These are phyloP conservation scores for Trichoderma sp. DNA, from an alignment of 2,329 filamentous ascomycete genomes.

Conservation along the genomic window DNA sequence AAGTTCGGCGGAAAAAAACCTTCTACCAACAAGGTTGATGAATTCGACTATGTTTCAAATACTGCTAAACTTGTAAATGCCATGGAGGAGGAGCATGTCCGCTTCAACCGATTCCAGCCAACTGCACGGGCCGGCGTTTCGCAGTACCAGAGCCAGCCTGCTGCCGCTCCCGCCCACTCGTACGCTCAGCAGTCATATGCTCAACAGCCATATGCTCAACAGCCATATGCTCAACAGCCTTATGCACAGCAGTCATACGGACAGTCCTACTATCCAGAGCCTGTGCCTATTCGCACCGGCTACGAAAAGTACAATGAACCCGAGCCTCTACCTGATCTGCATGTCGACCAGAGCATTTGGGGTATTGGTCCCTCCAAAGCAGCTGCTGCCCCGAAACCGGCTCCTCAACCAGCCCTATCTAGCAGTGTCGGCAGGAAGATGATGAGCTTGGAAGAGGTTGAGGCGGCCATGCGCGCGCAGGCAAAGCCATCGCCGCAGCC, in stretches of 20 bases:
- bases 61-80: conserved; percentile 85
- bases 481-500: conserved; percentile 55
- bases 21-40: conserved; percentile 64
- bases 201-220: conserved; percentile 30
- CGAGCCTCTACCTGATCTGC: conserved; percentile 83
- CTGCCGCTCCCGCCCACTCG: conserved; percentile 36
- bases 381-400: conserved; percentile 10
- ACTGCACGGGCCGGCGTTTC: conserved; percentile 45
- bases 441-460: conserved; percentile 95
- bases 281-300: conserved; percentile 73
- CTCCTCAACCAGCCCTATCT: conserved; percentile 33
- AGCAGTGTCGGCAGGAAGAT: conserved; percentile 66
- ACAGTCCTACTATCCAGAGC: conserved; percentile 44
- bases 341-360: conserved; percentile 94
- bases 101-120: conserved; percentile 76
- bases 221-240: conserved; percentile 36
- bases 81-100: conserved; percentile 87
- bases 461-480: conserved; percentile 84
- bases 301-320: conserved; percentile 91
- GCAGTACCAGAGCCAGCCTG: conserved; percentile 42
- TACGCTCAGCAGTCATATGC: conserved; percentile 33
- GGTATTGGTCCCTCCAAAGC: conserved; percentile 66
- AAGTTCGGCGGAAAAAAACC: too few species aligned
- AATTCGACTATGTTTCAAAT: conserved; percentile 94
- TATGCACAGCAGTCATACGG: conserved; percentile 4